Percentiles rank a stretch among this genome's conserved stretches.
Conservation (phyloP, 2,329 filamentous ascomycete species). For the Aspergillus melleus region DNA sequence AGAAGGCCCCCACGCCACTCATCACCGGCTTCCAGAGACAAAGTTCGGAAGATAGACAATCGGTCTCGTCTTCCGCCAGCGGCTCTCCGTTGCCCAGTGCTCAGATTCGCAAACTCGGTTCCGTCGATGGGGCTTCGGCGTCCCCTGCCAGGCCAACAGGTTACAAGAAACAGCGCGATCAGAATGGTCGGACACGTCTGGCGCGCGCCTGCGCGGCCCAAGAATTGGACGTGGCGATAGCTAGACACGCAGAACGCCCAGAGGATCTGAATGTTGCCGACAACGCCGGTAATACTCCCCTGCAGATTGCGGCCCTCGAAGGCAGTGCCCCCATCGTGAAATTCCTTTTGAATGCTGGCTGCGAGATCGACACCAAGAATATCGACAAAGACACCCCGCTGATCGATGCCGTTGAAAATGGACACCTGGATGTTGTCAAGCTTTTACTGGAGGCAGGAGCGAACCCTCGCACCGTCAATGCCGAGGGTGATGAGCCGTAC, state of each 20-base stretch:
- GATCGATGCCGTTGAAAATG: slow-evolving; percentile 94
- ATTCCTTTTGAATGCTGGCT: slow-evolving; percentile 80
- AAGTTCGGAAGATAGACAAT: slow-evolving; percentile 47
- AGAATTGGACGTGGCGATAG: slow-evolving; percentile 75
- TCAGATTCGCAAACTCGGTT: slow-evolving; percentile 43
- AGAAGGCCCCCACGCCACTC: slow-evolving; percentile 43
- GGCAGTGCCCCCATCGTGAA: slow-evolving; percentile 85
- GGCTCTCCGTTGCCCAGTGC: slow-evolving; percentile 45
- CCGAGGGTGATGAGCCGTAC: slow-evolving; percentile 87
- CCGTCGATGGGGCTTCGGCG: slow-evolving; percentile 49
- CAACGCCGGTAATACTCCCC: slow-evolving; percentile 92
- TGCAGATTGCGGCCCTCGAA: slow-evolving; percentile 89
- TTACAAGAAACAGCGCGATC: slow-evolving; percentile 85
- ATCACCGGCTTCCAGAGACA: slow-evolving; percentile 44
- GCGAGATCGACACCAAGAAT: slow-evolving; percentile 76
- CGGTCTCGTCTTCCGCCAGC: slow-evolving; percentile 46
- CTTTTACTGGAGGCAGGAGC: slow-evolving; percentile 82
- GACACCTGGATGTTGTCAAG: slow-evolving; percentile 83
- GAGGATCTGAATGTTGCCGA: slow-evolving; percentile 88
- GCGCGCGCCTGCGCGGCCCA: slow-evolving; percentile 88
- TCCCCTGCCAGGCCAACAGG: slow-evolving; percentile 65
- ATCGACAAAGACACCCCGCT: slow-evolving; percentile 87
- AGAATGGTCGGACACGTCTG: slow-evolving; percentile 85
- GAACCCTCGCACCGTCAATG: slow-evolving; percentile 86
- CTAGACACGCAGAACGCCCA: slow-evolving; percentile 72